Evolutionary conservation across 108 stramenopile genomes (phyloP), one percentile per base, ranked within the genome.

Genomic region (Stephanodiscus triporus): DNA sequence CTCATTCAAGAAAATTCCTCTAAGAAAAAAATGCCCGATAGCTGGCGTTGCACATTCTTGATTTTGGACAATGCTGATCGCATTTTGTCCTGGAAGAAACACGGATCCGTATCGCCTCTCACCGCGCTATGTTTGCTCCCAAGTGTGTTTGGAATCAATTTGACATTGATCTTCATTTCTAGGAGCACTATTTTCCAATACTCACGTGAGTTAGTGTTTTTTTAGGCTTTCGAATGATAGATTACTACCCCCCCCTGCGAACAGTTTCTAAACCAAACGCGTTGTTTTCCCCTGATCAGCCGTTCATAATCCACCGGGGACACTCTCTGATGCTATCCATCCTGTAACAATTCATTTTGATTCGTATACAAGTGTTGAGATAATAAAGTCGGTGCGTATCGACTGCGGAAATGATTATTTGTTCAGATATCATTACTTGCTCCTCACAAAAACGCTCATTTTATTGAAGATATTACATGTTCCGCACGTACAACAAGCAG

Each of bases 61-160:
- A 72, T 92, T 26, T 75, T 92, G 40, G 91, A 92, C 66, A 75
- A 86, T 66, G 89, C 87, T 2, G 89, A 92, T 34, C 60, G 86
- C n/a, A 80, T 92, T 13, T 66, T 87, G 23, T 72, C 86, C 9
- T 68, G 70, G 76, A 82, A 70, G 34, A 57, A 68, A 56, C 36
- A 72, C 34, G 64, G 77, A 29, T 73, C 66, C 20, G 73, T 54
- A 36, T 85, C 87, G 55, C 74, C 70, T 30, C 66, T 92, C 6
- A 55, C 88, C 6, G 84, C 90, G 48, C 56, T 92, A 9, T 67
- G 90, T 5, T 47, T 84, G 61, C 72, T 92, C 26, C 91, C 91
- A 38, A 83, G 81, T 62, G 75, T 83, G 11, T 83, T 83, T 81
- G 69, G 78, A 22, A 40, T 92, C 20, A 87, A 87, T 68, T 50